Base-by-base conservation (phyloP, 495 filamentous ascomycete species). In the Echria macrotheca region DNA sequence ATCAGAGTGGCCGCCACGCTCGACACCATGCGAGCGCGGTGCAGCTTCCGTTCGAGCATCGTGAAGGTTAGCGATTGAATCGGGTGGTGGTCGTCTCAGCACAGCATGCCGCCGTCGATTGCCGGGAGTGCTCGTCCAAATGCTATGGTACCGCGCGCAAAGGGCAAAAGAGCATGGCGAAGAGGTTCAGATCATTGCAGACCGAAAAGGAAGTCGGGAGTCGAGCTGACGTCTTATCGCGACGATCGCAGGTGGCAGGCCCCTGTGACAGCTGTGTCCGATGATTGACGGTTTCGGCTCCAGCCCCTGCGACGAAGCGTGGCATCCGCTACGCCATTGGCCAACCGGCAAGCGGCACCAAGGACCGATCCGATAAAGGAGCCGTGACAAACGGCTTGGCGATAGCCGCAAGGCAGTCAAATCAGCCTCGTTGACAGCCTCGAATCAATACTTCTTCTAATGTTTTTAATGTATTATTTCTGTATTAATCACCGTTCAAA, bases 1-100 rank as follows among this genome's bases (percentile, higher is more conserved):
- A 97, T 89, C 53, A 82, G 62, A 28, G 89, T 95, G 18, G 87
- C 91, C 23, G 93, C 93, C 57, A 90, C 67, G 42, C 87, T 87
- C 52, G 89, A 91, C 46, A 88, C 71, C 31, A 90, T 66, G 64
- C 89, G 78, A 28, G 77, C 75, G 55, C 67, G 76, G 50, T 70
- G 64, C 28, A 78, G 60, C 22, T 71, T 62, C 23, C 57, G 46
- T 44, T 66, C 67, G 14, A 55, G 39, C 65, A 67, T 68, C 5
- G 31, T 57, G 47, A 15, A 24, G 24, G 47, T 15, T 32, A 29
- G 19, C 25, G 38, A 26, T 18, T 48, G 6, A 23, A 29, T 14
- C 24, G 33, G 14, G 32, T 8, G 46, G 26, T 24, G 5, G 37
- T 42, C n/a, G 22, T 32, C 22, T 42, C 28, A 42, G 15, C 12